Evolutionary conservation across 2,329 filamentous ascomycete genomes (phyloP).

Genomic region (Verticillium longisporum): DNA sequence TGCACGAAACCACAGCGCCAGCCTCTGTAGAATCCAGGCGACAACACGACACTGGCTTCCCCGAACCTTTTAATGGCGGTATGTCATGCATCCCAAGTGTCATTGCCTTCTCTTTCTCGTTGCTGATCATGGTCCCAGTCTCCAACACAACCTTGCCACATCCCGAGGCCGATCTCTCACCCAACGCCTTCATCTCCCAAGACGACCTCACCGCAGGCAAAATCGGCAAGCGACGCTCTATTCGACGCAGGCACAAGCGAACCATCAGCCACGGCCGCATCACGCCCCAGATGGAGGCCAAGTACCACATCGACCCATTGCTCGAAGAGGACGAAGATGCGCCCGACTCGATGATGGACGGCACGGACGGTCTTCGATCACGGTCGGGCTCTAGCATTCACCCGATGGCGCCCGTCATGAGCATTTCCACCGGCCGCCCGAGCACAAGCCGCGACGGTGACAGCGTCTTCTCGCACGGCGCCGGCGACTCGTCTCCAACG

Average conservation of each 20-base stretch:
- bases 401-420: constrained; percentile 4
- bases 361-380: background rate
- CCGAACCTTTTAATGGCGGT: constrained; percentile 42
- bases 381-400: constrained; percentile 9
- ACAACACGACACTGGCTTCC: constrained; percentile 42
- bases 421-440: constrained; percentile 6
- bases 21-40: constrained; percentile 1
- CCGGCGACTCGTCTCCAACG: constrained; percentile 13
- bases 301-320: constrained; percentile 20
- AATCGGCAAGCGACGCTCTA: constrained; percentile 34
- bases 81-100: constrained; percentile 12
- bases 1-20: constrained; percentile 9
- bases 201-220: constrained; percentile 41
- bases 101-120: background rate
- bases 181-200: constrained; percentile 48
- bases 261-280: constrained; percentile 41
- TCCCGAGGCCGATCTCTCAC: constrained; percentile 52
- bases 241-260: constrained; percentile 39
- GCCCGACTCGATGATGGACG: constrained; percentile 3
- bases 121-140: constrained; percentile 19
- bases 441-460: constrained; percentile 27
- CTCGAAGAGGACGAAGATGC: constrained; percentile 14
- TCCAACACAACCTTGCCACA: constrained; percentile 57
- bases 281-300: constrained; percentile 26
- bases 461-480: constrained; percentile 23